These are phyloP conservation scores for Mimosa bimucronata DNA, from an alignment of 306 rosid species.

Conservation along the genomic window DNA sequence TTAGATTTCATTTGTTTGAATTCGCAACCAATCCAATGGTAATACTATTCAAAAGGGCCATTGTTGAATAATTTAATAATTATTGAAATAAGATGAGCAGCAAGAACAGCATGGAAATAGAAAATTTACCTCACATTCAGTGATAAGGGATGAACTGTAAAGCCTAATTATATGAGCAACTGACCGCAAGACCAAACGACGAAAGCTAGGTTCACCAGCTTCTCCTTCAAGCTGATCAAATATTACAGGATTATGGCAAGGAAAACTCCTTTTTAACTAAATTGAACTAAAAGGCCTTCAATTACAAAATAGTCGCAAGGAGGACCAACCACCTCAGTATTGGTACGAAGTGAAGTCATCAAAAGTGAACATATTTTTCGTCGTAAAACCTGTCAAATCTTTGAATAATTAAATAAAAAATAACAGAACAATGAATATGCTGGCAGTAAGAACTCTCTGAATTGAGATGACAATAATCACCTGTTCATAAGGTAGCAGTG, in stretches of 20 bases:
- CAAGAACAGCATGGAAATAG: conserved; percentile 33
- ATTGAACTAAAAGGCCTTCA: conserved; percentile 28
- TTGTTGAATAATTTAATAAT: conserved; percentile 23
- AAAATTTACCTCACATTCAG: conserved; percentile 91
- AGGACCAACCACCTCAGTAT: conserved; percentile 73
- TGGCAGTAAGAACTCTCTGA: conserved; percentile 29
- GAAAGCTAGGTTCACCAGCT: conserved; percentile 90
- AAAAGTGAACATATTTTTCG: conserved; percentile 87
- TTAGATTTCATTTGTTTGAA: conserved; percentile 16
- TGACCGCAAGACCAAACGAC: conserved; percentile 95
- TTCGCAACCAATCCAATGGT: not conserved
- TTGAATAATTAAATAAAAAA: conserved; percentile 35
- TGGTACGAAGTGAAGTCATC: conserved; percentile 94
- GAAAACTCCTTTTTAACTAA: conserved; percentile 30
- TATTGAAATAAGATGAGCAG: conserved; percentile 23
- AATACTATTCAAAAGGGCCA: not conserved
- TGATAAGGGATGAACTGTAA: conserved; percentile 90
- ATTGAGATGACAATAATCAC: conserved; percentile 49
- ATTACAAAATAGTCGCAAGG: conserved; percentile 22
- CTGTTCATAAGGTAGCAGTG: conserved; percentile 87
- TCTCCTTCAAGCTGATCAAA: conserved; percentile 88
- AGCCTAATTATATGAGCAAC: conserved; percentile 98
- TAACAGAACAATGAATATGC: conserved; percentile 19
- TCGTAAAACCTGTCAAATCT: conserved; percentile 69
- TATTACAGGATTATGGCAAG: conserved; percentile 30